Evolutionary conservation across 1,139 yeast genomes (phyloP), one percentile per base, ranked within the genome.

Genomic region (Taphrina communis): DNA sequence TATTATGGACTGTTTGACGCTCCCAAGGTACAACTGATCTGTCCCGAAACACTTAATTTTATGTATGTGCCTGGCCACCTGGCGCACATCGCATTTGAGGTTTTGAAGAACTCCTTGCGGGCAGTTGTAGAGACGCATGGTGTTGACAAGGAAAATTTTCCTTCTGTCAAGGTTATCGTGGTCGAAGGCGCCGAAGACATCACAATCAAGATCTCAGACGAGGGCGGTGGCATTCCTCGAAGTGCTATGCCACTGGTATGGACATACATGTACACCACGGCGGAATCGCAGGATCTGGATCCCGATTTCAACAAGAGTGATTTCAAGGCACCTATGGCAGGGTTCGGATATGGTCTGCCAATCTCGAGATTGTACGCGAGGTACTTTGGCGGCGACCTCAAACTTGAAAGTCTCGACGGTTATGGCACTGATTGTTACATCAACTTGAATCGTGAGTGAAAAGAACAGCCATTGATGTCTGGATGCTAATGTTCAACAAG

Each of bases 151-250:
- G 83, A 90, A 72, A 82, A 83, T 70, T 90, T 86, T 77, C 97
- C 97, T 0, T 89, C 96, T 1, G 88, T 92, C 56, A 90, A 90
- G 78, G 89, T 92, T 36, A 89, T 92, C 71, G 92, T 91, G 36
- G 90, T 93, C n/a, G 91, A 90, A 77, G 97, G 97, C 12, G 85
- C 86, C 55, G 97, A 91, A 76, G 97, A 92, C 76, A 90, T 92
- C 72, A 92, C 97, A n/a, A 88, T 91, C 74, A 92, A 92, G 77
- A 88, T 91, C 71, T 88, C 94, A 56, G 97, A 91, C 77, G 97
- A 91, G 80, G 97, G 97, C 61, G 97, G 97, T 52, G 97, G 97
- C 39, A 90, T 92, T 71, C 90, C 97, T 2, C 82, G 97, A 71
- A 84, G 91, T 71, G 94, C 90, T 70, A 85, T 90, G 35, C 96